phyloP scores from a whole-genome alignment of 306 rosid genomes.

The Biancaea sappan region DNA sequence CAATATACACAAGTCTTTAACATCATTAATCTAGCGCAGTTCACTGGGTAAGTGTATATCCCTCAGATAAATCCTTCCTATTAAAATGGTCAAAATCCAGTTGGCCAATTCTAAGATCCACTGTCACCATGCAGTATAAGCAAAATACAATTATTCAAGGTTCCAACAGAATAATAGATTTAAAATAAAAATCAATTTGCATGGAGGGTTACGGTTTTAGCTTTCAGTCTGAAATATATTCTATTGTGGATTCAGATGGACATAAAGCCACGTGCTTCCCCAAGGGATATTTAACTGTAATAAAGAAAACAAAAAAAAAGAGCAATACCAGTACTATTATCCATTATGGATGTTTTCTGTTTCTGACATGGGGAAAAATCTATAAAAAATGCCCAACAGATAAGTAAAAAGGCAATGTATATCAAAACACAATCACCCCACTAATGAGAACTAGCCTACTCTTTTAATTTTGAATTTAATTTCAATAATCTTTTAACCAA shows the following conservation, averaged over 20 bases:
- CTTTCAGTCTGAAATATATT: background rate
- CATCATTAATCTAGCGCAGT: background rate
- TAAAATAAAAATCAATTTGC: background rate
- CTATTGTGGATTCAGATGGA: background rate
- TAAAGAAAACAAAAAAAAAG: background rate
- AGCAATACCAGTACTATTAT: background rate
- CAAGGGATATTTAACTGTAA: background rate
- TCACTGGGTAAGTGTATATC: conserved; percentile 9
- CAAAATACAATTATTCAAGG: conserved; percentile 22
- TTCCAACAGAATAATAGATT: background rate
- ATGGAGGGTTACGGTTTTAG: too few species aligned
- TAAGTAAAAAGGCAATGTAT: background rate
- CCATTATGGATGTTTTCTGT: background rate
- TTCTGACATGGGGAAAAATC: background rate
- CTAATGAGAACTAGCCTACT: background rate
- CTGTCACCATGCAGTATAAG: background rate
- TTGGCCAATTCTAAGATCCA: background rate
- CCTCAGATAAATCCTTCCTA: background rate
- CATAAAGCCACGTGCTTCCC: conserved; percentile 6
- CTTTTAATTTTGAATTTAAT: conserved; percentile 5
- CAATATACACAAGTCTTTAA: background rate
- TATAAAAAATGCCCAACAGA: too few species aligned
- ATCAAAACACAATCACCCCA: background rate
- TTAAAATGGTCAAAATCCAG: conserved; percentile 9
- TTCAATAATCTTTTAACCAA: background rate